Evolutionary conservation across 169 alveolate genomes (phyloP).

Genomic region (Besnoitia besnoiti): DNA sequence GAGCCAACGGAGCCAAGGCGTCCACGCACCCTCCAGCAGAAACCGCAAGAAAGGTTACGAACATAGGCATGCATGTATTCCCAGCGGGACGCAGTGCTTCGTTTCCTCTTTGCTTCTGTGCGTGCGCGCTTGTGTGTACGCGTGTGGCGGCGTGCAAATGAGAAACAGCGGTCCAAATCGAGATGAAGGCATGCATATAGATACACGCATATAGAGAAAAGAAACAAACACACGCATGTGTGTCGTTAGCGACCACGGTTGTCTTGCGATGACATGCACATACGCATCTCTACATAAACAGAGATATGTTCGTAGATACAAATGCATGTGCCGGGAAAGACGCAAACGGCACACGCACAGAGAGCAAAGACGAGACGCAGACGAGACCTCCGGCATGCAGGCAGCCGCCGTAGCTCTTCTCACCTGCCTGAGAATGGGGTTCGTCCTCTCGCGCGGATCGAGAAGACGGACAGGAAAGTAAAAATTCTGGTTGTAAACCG

Average conservation of each 20-base stretch:
- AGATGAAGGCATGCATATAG: background rate
- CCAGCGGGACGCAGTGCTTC: too few relatives aligned
- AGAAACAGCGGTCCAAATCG: background rate
- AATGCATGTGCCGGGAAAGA: background rate
- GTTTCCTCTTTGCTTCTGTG: too few relatives aligned
- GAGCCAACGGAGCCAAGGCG: too few relatives aligned
- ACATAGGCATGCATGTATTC: too few relatives aligned
- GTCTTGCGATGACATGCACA: too few relatives aligned
- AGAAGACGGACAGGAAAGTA: slow-evolving; percentile 77
- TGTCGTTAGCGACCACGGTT: too few relatives aligned
- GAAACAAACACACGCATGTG: too few relatives aligned
- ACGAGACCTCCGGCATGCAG: background rate
- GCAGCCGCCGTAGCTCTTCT: background rate
- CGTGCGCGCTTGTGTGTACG: too few relatives aligned
- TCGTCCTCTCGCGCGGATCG: slow-evolving; percentile 71
- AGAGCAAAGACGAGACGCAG: background rate
- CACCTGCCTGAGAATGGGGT: slow-evolving; percentile 58
- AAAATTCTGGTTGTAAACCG: slow-evolving; percentile 77
- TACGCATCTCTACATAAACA: background rate
- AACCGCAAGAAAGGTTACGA: too few relatives aligned
- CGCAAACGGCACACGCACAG: background rate
- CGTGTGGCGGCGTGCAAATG: background rate
- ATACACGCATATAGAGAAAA: background rate
- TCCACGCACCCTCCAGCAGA: too few relatives aligned
- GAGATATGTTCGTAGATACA: background rate